These are phyloP conservation scores for Sphagnum tenellum DNA, from an alignment of 225 moss, liverwort and hornwort species.

Conservation along the genomic window DNA sequence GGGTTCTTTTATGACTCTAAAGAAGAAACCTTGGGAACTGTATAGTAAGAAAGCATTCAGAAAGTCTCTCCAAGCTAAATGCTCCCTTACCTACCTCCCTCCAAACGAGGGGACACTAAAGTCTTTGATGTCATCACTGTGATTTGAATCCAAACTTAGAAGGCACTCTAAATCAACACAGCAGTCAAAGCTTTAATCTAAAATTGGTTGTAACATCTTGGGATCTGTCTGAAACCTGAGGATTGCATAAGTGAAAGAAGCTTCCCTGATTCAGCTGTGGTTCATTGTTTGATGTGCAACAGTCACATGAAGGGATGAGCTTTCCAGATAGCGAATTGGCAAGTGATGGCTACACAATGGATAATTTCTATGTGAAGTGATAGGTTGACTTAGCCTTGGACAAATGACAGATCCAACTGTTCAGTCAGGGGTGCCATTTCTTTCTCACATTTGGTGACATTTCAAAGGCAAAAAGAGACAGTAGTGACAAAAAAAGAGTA, in stretches of 20 bases:
- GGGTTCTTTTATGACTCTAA: not conserved
- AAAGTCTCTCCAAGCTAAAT: too few species aligned
- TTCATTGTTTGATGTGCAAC: not conserved
- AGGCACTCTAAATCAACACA: not conserved
- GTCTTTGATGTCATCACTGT: not conserved
- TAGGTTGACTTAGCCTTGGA: not conserved
- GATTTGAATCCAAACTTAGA: not conserved
- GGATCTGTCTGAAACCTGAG: not conserved
- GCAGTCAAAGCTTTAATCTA: too few species aligned
- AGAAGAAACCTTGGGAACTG: not conserved
- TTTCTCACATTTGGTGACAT: not conserved
- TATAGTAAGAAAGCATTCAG: not conserved
- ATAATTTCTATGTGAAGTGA: slow-evolving; percentile 12
- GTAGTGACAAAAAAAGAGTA: not conserved
- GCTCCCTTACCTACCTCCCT: too few species aligned
- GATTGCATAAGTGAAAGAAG: not conserved
- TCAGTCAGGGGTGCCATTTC: not conserved
- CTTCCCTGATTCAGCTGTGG: not conserved
- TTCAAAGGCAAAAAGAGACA: not conserved
- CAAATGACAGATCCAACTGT: not conserved
- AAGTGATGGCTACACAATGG: slow-evolving; percentile 2
- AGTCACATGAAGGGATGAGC: slow-evolving; percentile 4
- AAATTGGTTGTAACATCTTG: too few species aligned
- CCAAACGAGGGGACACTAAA: not conserved
- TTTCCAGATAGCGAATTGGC: slow-evolving; percentile 4